Evolutionary conservation across 805 yeast species (phyloP), one percentile per base, ranked within the genome.

Genomic region (Candida bentonensis): DNA sequence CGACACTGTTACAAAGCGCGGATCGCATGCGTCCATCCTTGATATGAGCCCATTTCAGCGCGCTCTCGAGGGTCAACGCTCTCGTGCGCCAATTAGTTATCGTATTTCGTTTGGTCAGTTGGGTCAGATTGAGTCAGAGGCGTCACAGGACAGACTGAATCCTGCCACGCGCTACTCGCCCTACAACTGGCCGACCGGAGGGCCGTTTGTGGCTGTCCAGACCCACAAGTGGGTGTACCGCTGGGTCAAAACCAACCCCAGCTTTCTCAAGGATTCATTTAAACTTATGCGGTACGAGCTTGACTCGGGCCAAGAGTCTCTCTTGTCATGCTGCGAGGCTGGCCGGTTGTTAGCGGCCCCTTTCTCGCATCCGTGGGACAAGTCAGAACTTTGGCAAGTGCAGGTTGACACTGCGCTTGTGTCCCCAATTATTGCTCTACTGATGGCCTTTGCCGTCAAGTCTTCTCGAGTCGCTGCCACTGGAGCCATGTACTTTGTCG

Each of bases 381-480:
- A 45, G 22, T 21, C 44, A 9, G n/a, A 21, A 11, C 46, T 52
- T 30, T 49, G 57, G 57, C 36, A 51, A 15, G 34, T 58, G 9
- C 59, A 57, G 22, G 39, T 56, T 4, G 61, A 57, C 39, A 21
- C 45, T 13, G 49, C 49, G 27, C 36, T 44, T 3, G 47, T 56
- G 3, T 28, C 41, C 13, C 55, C 57, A 2, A 52, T 44, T 20
- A 23, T 55, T 15, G 60, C 56, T 1, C 26, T 55, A 11, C 43
- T 57, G 11, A 47, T 57, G 3, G 57, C 55, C 15, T 54, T 56
- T 44, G 44, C 47, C n/a, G 47, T 56, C 20, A 54, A 51, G 43
- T n/a, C 11, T 4, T 30, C 36, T 5, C 36, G 36, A 5, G 17
- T 30, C 20, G 36, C 36, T 17, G 36, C 36, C 20, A 30, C 36